Evolutionary conservation across 106 monocot species (phyloP), one percentile per base, ranked within the genome.

Genomic region (Phalaenopsis equestris): DNA sequence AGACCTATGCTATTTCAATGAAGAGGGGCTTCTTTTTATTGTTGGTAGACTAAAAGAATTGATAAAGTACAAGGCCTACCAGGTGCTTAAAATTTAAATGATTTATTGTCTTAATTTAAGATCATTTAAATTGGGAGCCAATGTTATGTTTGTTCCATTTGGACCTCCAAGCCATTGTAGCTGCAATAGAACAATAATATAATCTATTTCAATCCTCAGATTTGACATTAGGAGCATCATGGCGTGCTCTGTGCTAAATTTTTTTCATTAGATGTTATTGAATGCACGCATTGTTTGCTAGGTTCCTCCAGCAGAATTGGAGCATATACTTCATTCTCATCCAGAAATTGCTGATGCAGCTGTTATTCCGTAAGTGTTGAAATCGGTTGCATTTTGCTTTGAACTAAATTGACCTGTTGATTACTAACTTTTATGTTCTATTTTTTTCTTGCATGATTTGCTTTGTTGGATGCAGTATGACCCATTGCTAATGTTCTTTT

Each of bases 271-370:
- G 52, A 52, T 76, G 75, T 48, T 48, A 45, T n/a, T 65, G 64
- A 65, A 24, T 65, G 64, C 21, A 65, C n/a, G 7, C 43, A 39
- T 52, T 41, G 52, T 80, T 18, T 49, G 36, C 36, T 83, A 90
- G 90, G 93, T 93, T 5, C 87, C 94, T 56, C 94, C 94, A 24
- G 92, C 90, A 49, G 92, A 94, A 80, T 73, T 94, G 49, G 94
- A 94, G 92, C 85, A 82, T 11, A 83, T 94, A 76, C 94, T 94
- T 56, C 79, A 88, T 18, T 86, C 94, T 23, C 81, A 90, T 81
- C 80, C 83, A 15, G 87, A 84, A 77, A 90, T 94, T 49, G 85
- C 82, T 75, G 94, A 92, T 79, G 90, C 86, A 45, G 91, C 94
- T 37, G 92, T 94, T 19, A 87, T 94, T 68, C 94, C 94, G 94